Percentiles rank a stretch among this genome's conserved stretches.
phyloP scores from a whole-genome alignment of 768 basidiomycete genomes.

The Lactifluus pinguis region DNA sequence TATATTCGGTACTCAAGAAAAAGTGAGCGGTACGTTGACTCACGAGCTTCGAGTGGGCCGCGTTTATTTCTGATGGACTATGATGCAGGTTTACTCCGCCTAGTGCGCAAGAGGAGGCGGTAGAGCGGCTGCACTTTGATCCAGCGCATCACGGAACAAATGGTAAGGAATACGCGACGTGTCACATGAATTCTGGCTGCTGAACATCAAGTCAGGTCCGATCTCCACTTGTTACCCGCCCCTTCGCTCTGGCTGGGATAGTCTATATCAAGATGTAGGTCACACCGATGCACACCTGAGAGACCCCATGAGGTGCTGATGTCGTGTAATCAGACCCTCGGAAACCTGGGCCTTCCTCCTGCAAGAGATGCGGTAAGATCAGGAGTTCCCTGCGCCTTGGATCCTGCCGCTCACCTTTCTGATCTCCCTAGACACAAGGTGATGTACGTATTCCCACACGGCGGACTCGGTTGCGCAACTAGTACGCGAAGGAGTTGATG shows the following conservation, averaged over 20 bases:
- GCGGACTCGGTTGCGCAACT: not conserved
- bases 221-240: conserved; percentile 3
- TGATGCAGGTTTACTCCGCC: conserved; percentile 2
- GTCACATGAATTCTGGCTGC: not conserved
- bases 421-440: not conserved
- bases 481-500: not conserved
- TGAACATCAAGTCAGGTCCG: not conserved
- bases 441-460: not conserved
- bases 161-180: not conserved
- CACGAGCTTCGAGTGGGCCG: no score
- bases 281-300: no score
- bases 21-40: conserved; percentile 8
- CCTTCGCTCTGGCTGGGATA: conserved; percentile 11
- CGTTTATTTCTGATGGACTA: not conserved
- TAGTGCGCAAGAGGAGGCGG: not conserved
- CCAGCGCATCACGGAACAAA: conserved; percentile 8
- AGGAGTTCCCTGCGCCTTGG: no score
- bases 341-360: conserved; percentile 3
- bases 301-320: not conserved
- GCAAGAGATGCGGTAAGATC: conserved; percentile 3
- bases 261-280: conserved; percentile 8
- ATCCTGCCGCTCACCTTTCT: not conserved
- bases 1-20: conserved; percentile 19
- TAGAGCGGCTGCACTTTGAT: conserved; percentile 2
- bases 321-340: conserved; percentile 1